Base-by-base conservation (phyloP, 75 land plant species). In the Pseudotsuga menziesii region DNA sequence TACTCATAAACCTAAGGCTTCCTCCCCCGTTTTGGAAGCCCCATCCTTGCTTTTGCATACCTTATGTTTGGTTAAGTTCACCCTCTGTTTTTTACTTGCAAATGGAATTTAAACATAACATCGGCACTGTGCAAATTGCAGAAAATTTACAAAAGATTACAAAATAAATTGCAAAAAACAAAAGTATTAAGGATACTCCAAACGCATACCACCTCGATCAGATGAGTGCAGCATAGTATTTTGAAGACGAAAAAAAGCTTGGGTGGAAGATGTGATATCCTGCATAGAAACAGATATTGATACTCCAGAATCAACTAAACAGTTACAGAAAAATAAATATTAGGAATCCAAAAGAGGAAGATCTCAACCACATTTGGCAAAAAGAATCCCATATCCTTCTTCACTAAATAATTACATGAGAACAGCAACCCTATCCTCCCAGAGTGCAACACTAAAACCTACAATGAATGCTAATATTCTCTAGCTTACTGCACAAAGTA, bases 21-120 rank as follows among this genome's bases (percentile, higher is more conserved):
- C 57, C 71, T 80, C 72, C 80, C 86, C 55, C 86, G 77, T 80
- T 80, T 89, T 15, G 85, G 91, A 70, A 86, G 84, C 11, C 94
- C 94, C 94, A 92, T 92, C 71, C 91, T 75, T 77, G 94, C 87
- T 76, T 90, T 92, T 3, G 94, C 94, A 83, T 86, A 92, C 54
- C 94, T 92, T 74, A 12, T 17, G 35, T 70, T 22, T 32, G 36
- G 69, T 84, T 74, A 87, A 90, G 85, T n/a, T 72, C 77, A 80
- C 48, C 32, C 17, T 62, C 12, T 48, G 0, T 0, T 59, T 35
- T n/a, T 19, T 26, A 57, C 55, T 56, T 36, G n/a, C 1, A 14
- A 55, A 78, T 74, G 48, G 11, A 64, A 29, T 48, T 48, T 48
- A 48, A 48, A 48, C 11, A 48, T 48, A 9, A 48, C 12, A 66